phyloP scores from a whole-genome alignment of 1,284 basidiomycete genomes.

The Malassezia nana region DNA sequence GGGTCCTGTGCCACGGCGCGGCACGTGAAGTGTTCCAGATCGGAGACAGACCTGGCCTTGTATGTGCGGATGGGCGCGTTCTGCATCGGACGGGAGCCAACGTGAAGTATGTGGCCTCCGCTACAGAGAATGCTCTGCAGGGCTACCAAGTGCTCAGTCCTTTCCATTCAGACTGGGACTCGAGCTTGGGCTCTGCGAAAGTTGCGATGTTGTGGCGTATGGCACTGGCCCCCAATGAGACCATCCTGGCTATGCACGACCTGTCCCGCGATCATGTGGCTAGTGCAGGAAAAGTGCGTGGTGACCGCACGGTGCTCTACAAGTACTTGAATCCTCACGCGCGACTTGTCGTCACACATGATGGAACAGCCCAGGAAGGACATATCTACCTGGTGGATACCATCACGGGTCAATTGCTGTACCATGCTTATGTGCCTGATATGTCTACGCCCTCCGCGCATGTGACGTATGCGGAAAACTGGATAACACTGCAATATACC shows the following conservation, averaged over 20 bases:
- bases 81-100: background rate
- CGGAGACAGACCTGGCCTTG: background rate
- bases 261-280: slow-evolving; percentile 19
- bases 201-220: slow-evolving; percentile 27
- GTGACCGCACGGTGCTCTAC: slow-evolving; percentile 77
- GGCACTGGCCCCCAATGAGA: slow-evolving; percentile 23
- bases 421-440: slow-evolving; percentile 26
- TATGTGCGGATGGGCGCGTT: background rate
- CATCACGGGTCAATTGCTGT: slow-evolving; percentile 65
- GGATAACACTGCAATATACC: slow-evolving; percentile 71
- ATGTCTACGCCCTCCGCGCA: slow-evolving; percentile 53
- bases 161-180: background rate
- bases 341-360: slow-evolving; percentile 59
- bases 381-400: slow-evolving; percentile 66
- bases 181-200: slow-evolving; percentile 16
- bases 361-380: slow-evolving; percentile 49
- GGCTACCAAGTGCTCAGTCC: background rate
- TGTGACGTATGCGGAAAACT: slow-evolving; percentile 72
- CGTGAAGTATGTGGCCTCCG: background rate
- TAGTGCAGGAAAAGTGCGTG: slow-evolving; percentile 62
- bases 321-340: slow-evolving; percentile 85
- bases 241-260: slow-evolving; percentile 23
- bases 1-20: slow-evolving; percentile 1
- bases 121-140: background rate
- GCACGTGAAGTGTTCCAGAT: background rate